Percentiles rank a stretch among this genome's conserved stretches.
These are phyloP conservation scores for Fonsecaea monophora DNA, from an alignment of 2,329 filamentous ascomycete genomes.

Conservation along the genomic window DNA sequence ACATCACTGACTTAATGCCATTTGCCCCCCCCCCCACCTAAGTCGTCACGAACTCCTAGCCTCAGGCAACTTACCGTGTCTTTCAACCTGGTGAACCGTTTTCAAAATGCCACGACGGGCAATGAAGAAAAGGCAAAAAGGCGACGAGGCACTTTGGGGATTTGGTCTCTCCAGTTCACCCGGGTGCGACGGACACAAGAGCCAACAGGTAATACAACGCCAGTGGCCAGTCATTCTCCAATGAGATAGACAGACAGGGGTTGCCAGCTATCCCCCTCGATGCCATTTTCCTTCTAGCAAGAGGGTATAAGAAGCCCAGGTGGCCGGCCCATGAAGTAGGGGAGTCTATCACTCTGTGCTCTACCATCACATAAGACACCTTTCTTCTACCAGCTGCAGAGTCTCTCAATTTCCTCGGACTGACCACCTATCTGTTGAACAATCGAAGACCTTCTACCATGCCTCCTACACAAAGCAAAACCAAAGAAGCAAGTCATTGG, in stretches of 20 bases:
- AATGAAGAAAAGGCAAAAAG: not conserved
- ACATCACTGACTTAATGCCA: not conserved
- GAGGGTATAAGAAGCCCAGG: not conserved
- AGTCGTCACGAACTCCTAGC: not conserved
- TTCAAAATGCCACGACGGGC: not conserved
- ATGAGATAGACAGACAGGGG: not conserved
- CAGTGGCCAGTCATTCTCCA: not conserved
- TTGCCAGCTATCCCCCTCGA: not conserved
- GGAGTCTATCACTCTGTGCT: not conserved
- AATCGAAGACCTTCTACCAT: not conserved
- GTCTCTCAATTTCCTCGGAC: not conserved
- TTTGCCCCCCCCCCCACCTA: not conserved
- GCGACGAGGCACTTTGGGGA: not conserved
- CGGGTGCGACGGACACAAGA: not conserved
- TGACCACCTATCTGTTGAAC: not conserved
- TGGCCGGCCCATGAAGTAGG: not conserved
- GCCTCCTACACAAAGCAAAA: not conserved
- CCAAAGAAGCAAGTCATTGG: not conserved
- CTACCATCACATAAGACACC: not conserved
- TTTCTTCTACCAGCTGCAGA: not conserved
- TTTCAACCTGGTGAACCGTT: not conserved
- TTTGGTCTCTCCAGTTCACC: not conserved
- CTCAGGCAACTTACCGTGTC: not conserved
- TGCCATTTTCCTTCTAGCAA: not conserved
- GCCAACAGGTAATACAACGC: not conserved